Base-by-base conservation (phyloP, 2,329 filamentous ascomycete genomes). In the Nannizziopsis barbatae region DNA sequence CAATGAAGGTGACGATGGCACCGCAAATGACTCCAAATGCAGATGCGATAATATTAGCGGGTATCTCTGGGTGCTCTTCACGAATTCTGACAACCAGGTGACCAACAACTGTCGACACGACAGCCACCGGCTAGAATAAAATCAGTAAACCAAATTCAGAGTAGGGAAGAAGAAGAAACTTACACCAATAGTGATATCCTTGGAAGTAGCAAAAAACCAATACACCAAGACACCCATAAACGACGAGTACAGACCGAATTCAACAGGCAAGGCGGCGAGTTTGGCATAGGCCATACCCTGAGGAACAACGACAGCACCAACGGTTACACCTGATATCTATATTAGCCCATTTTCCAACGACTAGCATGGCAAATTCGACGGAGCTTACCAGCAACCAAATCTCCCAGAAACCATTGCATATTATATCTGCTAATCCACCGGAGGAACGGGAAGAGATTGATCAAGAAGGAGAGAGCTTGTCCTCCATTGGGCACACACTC, bases 141-240 rank as follows among this genome's bases (percentile, higher is more conserved):
- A 48, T 51, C 46, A 47, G 45, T 9, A 47, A n/a, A 35, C 31
- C 37, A 6, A 5, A 33, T 15, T 20, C 1, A 1, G 43, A 57
- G 33, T 11, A 43, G 27, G 40, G 15, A 27, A 10, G 37, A 37
- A 17, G 27, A 2, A 17, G 55, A 43, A 1, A 76, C 81, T 69
- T 73, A 86, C 83, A 12, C 90, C 90, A 49, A 96, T 96, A 8
- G 90, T 95, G 61, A 98, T 96, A 65, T 98, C 90, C 64, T 96
- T 98, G 11, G 90, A 95, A 0, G 92, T 98, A 31, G 89, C 92
- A 61, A 96, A 96, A 62, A 95, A 84, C 90, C 90, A 96, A 68
- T 98, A 98, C 52, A 95, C 75, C 53, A 95, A 65, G 12, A 94
- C 89, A 44, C 90, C 92, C 76, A 95, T 92, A 62, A 98, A 96